phyloP scores from a whole-genome alignment of 495 filamentous ascomycete genomes.

The Xylaria flabelliformis region DNA sequence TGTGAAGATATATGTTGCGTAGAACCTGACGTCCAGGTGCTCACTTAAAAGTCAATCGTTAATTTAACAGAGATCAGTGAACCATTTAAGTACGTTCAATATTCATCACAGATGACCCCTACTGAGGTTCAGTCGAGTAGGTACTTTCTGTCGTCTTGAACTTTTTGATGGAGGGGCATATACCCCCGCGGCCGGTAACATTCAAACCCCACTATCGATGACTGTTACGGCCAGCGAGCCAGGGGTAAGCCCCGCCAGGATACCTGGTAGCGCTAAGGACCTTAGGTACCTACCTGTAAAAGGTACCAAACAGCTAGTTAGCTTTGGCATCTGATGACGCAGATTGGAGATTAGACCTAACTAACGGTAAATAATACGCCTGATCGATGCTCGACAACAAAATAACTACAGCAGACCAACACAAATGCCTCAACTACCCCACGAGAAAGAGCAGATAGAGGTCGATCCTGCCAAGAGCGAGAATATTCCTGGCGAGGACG shows the following conservation, averaged over 20 bases:
- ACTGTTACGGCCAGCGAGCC: neutral
- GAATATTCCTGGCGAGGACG: constrained; percentile 10
- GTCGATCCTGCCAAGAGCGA: constrained; percentile 10
- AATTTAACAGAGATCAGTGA: neutral
- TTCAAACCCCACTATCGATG: constrained; percentile 3
- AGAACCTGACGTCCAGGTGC: neutral
- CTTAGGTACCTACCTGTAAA: too few relatives aligned
- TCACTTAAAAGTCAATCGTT: neutral
- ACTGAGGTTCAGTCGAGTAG: neutral
- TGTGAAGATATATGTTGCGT: neutral
- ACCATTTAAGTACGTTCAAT: neutral
- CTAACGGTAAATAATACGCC: too few relatives aligned
- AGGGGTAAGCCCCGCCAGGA: neutral
- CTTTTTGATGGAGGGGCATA: constrained; percentile 32
- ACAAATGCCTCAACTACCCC: constrained; percentile 18
- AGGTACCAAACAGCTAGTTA: neutral
- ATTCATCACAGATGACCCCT: neutral
- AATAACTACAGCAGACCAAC: neutral
- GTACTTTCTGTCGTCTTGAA: too few relatives aligned
- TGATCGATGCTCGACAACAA: neutral
- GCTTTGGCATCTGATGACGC: constrained; percentile 9
- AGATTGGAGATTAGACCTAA: neutral
- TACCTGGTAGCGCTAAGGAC: neutral
- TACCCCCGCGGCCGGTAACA: constrained; percentile 8
- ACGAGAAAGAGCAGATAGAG: neutral